A percentile compares a stretch with the other conserved stretches of the same genome.
phyloP scores from a whole-genome alignment of 805 yeast species.

The Saturnispora sanitii region DNA sequence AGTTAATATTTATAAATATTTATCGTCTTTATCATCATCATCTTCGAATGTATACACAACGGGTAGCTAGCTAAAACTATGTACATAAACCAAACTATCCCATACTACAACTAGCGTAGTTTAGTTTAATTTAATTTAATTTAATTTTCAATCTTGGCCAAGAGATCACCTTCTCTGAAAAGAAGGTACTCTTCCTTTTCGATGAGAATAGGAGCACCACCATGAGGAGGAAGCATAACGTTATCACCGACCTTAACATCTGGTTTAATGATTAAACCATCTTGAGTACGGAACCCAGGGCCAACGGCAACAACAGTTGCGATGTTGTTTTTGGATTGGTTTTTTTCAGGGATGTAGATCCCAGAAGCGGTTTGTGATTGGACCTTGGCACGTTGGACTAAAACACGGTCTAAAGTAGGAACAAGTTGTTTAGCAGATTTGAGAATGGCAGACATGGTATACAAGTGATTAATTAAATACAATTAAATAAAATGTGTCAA shows the following conservation, averaged over 20 bases:
- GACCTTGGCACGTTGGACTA: slow-evolving; percentile 91
- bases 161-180: slow-evolving; percentile 89
- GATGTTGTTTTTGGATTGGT: slow-evolving; percentile 86
- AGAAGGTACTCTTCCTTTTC: slow-evolving; percentile 47
- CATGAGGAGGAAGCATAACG: slow-evolving; percentile 89
- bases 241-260: slow-evolving; percentile 84
- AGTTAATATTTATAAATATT: no score
- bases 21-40: no score
- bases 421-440: slow-evolving; percentile 80
- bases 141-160: slow-evolving; percentile 78
- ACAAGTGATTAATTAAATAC: not conserved
- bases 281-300: slow-evolving; percentile 74
- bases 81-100: no score
- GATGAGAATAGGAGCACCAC: slow-evolving; percentile 83
- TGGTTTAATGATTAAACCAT: slow-evolving; percentile 65
- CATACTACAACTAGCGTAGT: no score
- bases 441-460: slow-evolving; percentile 42
- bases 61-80: no score
- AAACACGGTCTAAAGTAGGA: slow-evolving; percentile 92
- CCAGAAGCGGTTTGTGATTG: slow-evolving; percentile 88
- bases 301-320: slow-evolving; percentile 92
- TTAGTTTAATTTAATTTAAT: no score
- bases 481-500: not conserved
- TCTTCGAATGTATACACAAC: no score
- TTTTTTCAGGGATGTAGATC: slow-evolving; percentile 89